Conservation (phyloP, 2,329 filamentous ascomycete genomes). For the Incumbomyces lentus region DNA sequence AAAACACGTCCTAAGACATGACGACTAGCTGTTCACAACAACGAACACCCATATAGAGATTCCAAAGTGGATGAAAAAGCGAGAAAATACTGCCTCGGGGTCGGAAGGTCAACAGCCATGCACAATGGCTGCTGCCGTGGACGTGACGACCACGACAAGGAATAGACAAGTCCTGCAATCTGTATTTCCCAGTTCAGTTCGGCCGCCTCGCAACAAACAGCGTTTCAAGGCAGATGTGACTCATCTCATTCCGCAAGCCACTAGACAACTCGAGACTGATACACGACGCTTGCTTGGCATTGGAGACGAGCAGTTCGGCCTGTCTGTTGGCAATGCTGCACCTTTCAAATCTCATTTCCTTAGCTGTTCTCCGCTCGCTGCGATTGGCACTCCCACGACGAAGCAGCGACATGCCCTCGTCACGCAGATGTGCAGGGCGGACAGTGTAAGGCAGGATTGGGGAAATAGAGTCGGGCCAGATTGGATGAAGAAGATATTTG, state of each 20-base stretch:
- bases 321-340: neutral
- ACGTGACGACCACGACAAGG: no score
- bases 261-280: neutral
- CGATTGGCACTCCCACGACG: constrained; percentile 11
- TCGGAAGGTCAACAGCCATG: no score
- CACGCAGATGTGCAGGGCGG: constrained; percentile 7
- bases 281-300: neutral
- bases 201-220: neutral
- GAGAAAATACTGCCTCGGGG: no score
- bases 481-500: constrained; percentile 47
- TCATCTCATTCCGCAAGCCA: neutral
- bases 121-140: no score
- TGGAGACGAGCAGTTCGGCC: neutral
- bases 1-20: no score
- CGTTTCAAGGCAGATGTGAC: neutral
- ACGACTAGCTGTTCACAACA: no score
- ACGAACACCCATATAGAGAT: no score
- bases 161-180: neutral
- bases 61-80: no score
- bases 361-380: constrained; percentile 8
- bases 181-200: neutral
- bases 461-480: constrained; percentile 38
- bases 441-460: constrained; percentile 12
- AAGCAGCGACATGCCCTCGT: constrained; percentile 9
- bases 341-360: constrained; percentile 13